Conservation (phyloP, 1,139 yeast species). For the Yamadazyma trypodendri region DNA sequence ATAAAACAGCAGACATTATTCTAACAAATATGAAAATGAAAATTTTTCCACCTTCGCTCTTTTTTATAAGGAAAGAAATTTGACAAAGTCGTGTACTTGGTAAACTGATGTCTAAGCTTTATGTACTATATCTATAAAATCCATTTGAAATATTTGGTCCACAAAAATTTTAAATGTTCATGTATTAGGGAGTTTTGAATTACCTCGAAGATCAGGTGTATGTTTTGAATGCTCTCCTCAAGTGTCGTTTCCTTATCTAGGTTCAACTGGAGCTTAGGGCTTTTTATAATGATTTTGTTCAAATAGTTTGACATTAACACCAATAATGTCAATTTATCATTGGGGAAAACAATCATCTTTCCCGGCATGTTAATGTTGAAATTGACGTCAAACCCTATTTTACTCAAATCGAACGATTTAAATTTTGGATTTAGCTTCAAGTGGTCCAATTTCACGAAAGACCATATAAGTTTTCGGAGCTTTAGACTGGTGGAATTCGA, state of each 20-base stretch:
- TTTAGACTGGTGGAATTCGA: conserved; percentile 26
- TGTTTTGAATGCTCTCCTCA: conserved; percentile 6
- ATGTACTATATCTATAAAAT: conserved; percentile 6
- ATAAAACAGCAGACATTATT: conserved; percentile 69
- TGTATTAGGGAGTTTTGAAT: conserved; percentile 25
- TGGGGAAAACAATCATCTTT: conserved; percentile 20
- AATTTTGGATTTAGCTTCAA: conserved; percentile 19
- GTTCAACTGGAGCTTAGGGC: conserved; percentile 33
- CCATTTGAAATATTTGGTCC: conserved; percentile 19
- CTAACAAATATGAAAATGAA: background rate
- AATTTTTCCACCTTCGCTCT: conserved; percentile 1
- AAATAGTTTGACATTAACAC: conserved; percentile 13
- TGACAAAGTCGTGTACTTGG: background rate
- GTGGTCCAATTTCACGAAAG: conserved; percentile 29
- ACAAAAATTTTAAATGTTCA: conserved; percentile 18
- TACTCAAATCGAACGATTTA: conserved; percentile 11
- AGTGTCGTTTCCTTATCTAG: conserved; percentile 44
- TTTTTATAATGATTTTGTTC: conserved; percentile 22
- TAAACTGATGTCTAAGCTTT: background rate
- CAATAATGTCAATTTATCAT: conserved; percentile 18
- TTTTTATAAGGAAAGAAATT: background rate
- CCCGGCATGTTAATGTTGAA: conserved; percentile 4
- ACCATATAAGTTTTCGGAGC: conserved; percentile 33
- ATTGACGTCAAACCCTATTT: background rate
- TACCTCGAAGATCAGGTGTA: conserved; percentile 17